Evolutionary conservation across 2,329 filamentous ascomycete species (phyloP).

Genomic region (Periconia digitata): DNA sequence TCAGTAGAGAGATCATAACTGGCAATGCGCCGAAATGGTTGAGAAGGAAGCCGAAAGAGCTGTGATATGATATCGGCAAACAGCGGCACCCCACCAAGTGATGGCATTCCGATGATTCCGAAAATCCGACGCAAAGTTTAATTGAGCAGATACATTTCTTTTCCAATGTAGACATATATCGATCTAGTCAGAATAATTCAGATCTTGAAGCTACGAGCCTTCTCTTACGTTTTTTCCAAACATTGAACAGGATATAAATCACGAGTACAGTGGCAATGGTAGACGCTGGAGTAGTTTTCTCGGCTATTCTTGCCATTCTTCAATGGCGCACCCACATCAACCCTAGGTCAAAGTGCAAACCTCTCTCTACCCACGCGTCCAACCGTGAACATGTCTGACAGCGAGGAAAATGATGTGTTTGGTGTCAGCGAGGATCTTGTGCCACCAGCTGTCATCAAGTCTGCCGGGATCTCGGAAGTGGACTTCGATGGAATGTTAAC

Average conservation of each 20-base stretch:
- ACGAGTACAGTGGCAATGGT: not conserved
- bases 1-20: too few species aligned
- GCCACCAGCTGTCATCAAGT: slow-evolving; percentile 54
- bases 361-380: not conserved
- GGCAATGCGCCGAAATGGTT: too few species aligned
- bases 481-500: slow-evolving; percentile 74
- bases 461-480: slow-evolving; percentile 54
- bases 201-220: too few species aligned
- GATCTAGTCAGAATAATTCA: too few species aligned
- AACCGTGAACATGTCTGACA: slow-evolving; percentile 25
- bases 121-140: too few species aligned
- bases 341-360: not conserved
- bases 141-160: too few species aligned
- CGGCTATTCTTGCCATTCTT: slow-evolving; percentile 1
- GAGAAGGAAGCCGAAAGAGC: too few species aligned
- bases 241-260: not conserved
- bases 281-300: not conserved
- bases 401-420: slow-evolving; percentile 37
- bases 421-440: slow-evolving; percentile 59
- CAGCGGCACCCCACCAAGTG: not conserved
- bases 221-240: not conserved
- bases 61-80: not conserved
- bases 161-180: too few species aligned
- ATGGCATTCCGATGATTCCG: not conserved
- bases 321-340: not conserved